Evolutionary conservation across 768 basidiomycete genomes (phyloP).

Genomic region (Gymnopilus junonius): DNA sequence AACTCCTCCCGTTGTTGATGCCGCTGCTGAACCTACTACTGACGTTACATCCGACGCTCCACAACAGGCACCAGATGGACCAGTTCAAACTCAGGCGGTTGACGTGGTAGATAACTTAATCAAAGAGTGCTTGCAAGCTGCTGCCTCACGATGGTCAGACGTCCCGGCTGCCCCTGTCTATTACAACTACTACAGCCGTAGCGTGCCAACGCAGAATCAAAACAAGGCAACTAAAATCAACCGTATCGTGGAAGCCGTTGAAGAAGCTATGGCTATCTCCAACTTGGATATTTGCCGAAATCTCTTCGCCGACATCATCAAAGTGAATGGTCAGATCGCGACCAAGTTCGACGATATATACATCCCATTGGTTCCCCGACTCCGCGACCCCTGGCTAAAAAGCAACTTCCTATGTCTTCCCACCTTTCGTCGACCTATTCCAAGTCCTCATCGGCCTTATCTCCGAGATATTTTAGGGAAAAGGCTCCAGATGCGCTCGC

Average conservation of each 20-base stretch:
- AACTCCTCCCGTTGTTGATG: too few relatives aligned
- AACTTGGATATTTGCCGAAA: slow-evolving; percentile 22
- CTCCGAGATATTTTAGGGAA: slow-evolving; percentile 32
- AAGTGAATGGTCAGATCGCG: slow-evolving; percentile 9
- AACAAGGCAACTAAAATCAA: slow-evolving; percentile 19
- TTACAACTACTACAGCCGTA: neutral
- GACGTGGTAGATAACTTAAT: slow-evolving; percentile 17
- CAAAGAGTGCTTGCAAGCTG: slow-evolving; percentile 18
- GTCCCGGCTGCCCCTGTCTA: neutral
- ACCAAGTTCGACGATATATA: slow-evolving; percentile 32
- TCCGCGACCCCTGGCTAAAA: slow-evolving; percentile 21
- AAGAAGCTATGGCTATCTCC: slow-evolving; percentile 26
- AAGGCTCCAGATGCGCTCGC: neutral
- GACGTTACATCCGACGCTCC: neutral
- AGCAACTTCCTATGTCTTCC: slow-evolving; percentile 18
- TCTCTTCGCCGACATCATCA: slow-evolving; percentile 29
- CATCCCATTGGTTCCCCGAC: slow-evolving; percentile 27
- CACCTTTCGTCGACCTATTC: slow-evolving; percentile 35
- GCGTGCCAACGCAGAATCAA: neutral
- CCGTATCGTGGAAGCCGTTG: slow-evolving; percentile 29
- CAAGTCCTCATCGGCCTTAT: slow-evolving; percentile 32
- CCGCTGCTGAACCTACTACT: neutral
- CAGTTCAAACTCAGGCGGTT: neutral
- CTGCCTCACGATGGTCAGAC: slow-evolving; percentile 24
- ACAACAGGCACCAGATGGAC: neutral